Evolutionary conservation across 192 early-diverging fungal genomes (phyloP), one percentile per base, ranked within the genome.

Genomic region (Thoreauomyces humboldtii): DNA sequence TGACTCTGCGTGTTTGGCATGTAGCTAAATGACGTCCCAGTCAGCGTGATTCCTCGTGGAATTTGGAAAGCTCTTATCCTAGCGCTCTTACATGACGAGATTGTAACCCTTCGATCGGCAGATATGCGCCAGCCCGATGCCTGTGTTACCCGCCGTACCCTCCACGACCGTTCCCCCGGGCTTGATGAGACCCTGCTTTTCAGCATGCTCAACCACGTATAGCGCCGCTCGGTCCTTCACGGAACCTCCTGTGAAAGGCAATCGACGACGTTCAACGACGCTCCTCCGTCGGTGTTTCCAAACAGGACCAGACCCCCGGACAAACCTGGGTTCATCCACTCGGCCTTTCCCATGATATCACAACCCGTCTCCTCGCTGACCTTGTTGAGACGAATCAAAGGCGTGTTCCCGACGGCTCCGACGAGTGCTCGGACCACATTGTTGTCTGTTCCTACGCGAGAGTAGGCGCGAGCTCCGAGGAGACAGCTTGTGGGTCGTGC

Each of bases 181-280:
- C 65, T 88, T 82, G 45, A 96, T 75, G 50, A 91, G 70, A 0
- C 96, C 96, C 60, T 65, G 38, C 57, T 90, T 83, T 70, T 98
- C 96, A 29, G 96, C 95, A 56, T 95, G 87, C 77, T 96, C 88
- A 21, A 98, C 90, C 0, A 98, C 91, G 73, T 81, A 95, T 29
- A 96, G 80, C 0, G 96, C 96, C 4, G 94, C 91, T 24, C 96
- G 86, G 76, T 98, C 96, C 81, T 98, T 98, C 64, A 98, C 94
- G 17, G 90, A 92, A 1, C 95, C 94, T 34, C 92, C 72, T 76
- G 31, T 50, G 9, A 9, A n/a, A 9, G n/a, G n/a, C 9, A 41
- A 12, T 41, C 9, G 44, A 14, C 3, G 24, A 58, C n/a, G n/a
- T n/a, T n/a, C n/a, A n/a, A n/a, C n/a, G n/a, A n/a, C n/a, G n/a